Conservation (phyloP, 2,329 filamentous ascomycete species). For the Aspergillus transmontanensis region DNA sequence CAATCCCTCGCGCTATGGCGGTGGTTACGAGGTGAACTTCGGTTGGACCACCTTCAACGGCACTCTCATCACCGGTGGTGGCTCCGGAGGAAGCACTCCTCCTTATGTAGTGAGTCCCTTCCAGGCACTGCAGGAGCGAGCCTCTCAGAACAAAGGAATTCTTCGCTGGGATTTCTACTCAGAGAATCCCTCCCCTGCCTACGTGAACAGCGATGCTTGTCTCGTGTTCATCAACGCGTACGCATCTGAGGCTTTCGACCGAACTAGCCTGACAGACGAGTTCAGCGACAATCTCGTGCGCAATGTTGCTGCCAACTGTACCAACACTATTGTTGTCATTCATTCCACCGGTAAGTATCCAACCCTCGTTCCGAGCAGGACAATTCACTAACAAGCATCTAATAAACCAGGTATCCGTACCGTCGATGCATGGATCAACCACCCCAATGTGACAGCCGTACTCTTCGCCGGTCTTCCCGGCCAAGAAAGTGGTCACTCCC, state of each 20-base stretch:
- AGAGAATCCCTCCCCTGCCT: conserved; percentile 43
- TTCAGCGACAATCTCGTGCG: conserved; percentile 57
- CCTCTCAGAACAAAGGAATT: conserved; percentile 57
- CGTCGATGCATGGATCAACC: conserved; percentile 59
- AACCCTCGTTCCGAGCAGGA: rapidly evolving
- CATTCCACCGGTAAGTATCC: conserved; percentile 58
- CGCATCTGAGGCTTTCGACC: conserved; percentile 42
- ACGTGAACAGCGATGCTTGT: conserved; percentile 18
- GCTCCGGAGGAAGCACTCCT: conserved; percentile 53
- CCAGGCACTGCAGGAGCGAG: conserved; percentile 56
- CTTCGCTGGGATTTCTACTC: conserved; percentile 63
- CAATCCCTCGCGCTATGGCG: neutral
- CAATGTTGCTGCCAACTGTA: conserved; percentile 60
- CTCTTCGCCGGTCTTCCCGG: conserved; percentile 66
- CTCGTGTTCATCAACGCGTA: conserved; percentile 62
- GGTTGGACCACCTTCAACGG: conserved; percentile 44
- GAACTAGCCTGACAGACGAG: conserved; percentile 33
- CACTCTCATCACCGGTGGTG: conserved; percentile 51
- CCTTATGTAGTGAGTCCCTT: conserved; percentile 51
- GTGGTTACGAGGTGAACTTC: conserved; percentile 6
- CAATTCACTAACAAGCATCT: neutral
- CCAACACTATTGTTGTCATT: conserved; percentile 64
- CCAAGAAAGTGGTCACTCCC: conserved; percentile 60
- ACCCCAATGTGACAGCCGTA: conserved; percentile 65
- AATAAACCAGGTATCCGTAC: conserved; percentile 44